Conservation (phyloP, 139 green algal species). For the Closterium sp. region DNA sequence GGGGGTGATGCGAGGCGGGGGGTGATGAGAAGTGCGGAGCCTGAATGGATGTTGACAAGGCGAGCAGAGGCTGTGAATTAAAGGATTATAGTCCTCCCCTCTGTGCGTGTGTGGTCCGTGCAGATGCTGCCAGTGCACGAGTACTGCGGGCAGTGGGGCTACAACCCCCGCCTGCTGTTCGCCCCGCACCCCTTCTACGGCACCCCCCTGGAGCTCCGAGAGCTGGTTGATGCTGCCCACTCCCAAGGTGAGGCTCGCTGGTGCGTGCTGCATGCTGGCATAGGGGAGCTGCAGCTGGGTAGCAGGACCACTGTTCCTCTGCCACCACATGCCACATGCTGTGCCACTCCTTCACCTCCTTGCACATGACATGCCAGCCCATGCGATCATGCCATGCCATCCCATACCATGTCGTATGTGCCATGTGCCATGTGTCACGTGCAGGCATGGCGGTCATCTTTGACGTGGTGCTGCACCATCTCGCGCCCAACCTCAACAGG, state of each 20-base stretch:
- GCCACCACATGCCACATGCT: background rate
- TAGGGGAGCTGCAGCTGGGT: background rate
- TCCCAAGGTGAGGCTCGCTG: conserved; percentile 24
- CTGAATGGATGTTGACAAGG: background rate
- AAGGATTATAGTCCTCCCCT: background rate
- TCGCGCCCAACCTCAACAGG: conserved; percentile 53
- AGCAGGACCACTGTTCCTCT: background rate
- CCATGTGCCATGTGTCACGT: background rate
- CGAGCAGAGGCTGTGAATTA: background rate
- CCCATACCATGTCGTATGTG: background rate
- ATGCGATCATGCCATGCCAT: background rate
- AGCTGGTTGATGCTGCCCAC: conserved; percentile 63
- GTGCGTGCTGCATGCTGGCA: background rate
- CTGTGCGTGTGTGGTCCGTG: background rate
- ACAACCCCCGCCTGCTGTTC: conserved; percentile 66
- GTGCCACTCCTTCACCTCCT: background rate
- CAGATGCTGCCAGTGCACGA: conserved; percentile 69
- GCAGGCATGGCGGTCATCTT: conserved; percentile 66
- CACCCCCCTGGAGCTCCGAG: conserved; percentile 59
- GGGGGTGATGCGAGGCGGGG: background rate
- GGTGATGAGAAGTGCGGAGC: background rate
- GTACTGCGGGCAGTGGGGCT: conserved; percentile 59
- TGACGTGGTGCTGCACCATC: conserved; percentile 73
- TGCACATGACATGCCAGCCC: background rate
- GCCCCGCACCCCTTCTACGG: conserved; percentile 57